A percentile compares a stretch with the other conserved stretches of the same genome.
phyloP scores from a whole-genome alignment of 331 rosid species.

The Malus hybrid region DNA sequence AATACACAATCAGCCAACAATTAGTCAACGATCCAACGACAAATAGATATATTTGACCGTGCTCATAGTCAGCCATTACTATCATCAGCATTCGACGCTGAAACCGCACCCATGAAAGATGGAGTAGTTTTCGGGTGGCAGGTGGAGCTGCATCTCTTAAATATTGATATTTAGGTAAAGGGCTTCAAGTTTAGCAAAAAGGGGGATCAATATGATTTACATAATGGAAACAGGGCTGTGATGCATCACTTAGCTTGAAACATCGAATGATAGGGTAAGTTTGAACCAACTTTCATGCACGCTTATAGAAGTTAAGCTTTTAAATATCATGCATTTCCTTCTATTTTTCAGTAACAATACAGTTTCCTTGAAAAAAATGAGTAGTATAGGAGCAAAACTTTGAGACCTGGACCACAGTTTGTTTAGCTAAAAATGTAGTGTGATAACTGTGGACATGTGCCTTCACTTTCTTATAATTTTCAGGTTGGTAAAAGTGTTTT shows the following conservation, averaged over 20 bases:
- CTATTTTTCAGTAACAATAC: background rate
- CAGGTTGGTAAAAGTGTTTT: background rate
- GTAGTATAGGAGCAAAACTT: background rate
- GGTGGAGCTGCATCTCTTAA: background rate
- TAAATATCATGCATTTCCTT: background rate
- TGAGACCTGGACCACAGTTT: background rate
- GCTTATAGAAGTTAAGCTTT: background rate
- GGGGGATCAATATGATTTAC: background rate
- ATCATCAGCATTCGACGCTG: background rate
- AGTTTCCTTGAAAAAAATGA: background rate
- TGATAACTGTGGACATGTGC: background rate
- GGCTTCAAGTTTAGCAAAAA: too few relatives aligned
- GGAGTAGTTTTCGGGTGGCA: background rate
- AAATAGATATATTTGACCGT: background rate
- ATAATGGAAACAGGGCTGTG: background rate
- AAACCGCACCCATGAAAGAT: background rate
- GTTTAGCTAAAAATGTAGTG: background rate
- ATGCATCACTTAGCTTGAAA: background rate
- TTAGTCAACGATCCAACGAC: background rate
- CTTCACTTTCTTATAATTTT: background rate
- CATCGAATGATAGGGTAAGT: background rate
- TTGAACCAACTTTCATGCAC: background rate
- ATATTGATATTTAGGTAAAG: background rate
- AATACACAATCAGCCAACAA: conserved; percentile 9
- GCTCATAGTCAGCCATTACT: background rate